Evolutionary conservation across 306 rosid genomes (phyloP).

Genomic region (Hylodesmum podocarpum): DNA sequence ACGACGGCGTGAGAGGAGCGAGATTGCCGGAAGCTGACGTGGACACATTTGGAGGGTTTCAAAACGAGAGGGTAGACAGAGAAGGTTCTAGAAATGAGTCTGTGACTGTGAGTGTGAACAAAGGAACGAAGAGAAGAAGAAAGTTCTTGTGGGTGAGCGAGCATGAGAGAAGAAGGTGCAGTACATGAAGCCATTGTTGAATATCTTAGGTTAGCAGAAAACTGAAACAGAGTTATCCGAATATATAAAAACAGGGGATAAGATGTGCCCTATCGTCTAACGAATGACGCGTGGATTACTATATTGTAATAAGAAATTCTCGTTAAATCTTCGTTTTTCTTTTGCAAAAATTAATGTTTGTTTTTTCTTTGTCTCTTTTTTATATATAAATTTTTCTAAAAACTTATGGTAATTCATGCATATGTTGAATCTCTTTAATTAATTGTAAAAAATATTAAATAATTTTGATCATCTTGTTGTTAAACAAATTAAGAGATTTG

Average conservation of each 20-base stretch:
- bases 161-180: conserved; percentile 65
- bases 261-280: not conserved
- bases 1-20: conserved; percentile 33
- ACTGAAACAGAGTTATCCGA: not conserved
- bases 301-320: no score
- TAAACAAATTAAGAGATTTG: no score
- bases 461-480: no score
- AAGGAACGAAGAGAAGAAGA: conserved; percentile 55
- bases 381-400: no score
- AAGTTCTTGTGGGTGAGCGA: conserved; percentile 54
- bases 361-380: no score
- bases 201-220: not conserved
- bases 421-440: no score
- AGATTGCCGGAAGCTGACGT: conserved; percentile 21
- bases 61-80: conserved; percentile 44
- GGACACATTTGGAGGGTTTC: conserved; percentile 34
- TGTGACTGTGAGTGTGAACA: no score
- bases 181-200: conserved; percentile 61
- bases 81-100: conserved; percentile 43
- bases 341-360: no score
- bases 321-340: no score
- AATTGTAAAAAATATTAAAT: no score
- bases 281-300: conserved; percentile 10
- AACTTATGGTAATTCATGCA: no score
- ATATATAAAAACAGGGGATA: not conserved